Base-by-base conservation (phyloP, 805 yeast genomes). In the Tetrapisispora namnaoensis region DNA sequence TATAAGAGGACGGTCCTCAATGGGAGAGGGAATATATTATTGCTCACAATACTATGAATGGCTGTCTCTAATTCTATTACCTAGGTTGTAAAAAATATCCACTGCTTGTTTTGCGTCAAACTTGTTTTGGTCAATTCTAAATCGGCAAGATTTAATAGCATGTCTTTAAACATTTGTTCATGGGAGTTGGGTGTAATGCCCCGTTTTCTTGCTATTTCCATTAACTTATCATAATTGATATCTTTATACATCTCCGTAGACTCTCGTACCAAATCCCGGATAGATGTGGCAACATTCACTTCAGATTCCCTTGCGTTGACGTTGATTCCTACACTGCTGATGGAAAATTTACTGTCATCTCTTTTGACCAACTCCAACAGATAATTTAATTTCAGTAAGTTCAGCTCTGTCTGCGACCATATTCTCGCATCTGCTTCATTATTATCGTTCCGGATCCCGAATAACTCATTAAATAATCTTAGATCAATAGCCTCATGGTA, bases 241-340 rank as follows among this genome's bases (percentile, higher is more conserved):
- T 57, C 53, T 24, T 51, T 50, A 44, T 60, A 62, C 54, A 54
- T 54, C 35, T 49, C 52, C 18, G 46, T 48, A 6, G 63, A 55
- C 18, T 60, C 65, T 41, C 56, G 56, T 34, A 61, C 43, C 21
- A 61, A 37, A 14, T 62, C 53, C 40, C 57, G 59, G 4, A 62
- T 53, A 22, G 51, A 45, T 11, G 40, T 22, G 10, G 40, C 20
- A 1, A 40, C 42, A 27, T 36, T 28, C 11, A 14, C 14, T 9
- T 40, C 28, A 10, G 27, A 32, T 34, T 46, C 37, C 27, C 22
- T 18, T 11, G 43, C 44, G n/a, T 44, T 41, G 10, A 44, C 28
- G 13, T 49, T 42, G 9, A 50, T 36, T 4, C 49, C 50, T 10
- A 47, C 10, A 14, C 48, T 28, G 10, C 30, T 14, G 8, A 46